These are phyloP conservation scores for Ceratobasidium sp. DNA, from an alignment of 1,284 basidiomycete species.

Conservation along the genomic window DNA sequence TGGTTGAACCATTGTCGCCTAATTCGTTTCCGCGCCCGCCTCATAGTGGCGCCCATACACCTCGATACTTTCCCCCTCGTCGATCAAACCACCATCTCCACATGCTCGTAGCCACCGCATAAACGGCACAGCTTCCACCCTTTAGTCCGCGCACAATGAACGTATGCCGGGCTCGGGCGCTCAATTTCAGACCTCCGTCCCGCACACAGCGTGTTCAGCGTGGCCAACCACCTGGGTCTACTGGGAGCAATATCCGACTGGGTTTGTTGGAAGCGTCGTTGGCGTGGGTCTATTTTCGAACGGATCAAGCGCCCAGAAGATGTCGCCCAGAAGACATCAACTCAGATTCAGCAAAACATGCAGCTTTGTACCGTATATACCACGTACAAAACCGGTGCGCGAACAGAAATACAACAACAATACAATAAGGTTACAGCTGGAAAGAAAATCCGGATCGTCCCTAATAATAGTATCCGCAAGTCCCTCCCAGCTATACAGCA, in stretches of 20 bases:
- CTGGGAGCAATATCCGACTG: no score
- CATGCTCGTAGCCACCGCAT: conserved; percentile 8
- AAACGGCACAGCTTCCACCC: conserved; percentile 3
- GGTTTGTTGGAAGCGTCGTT: no score
- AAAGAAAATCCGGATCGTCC: conserved; percentile 34
- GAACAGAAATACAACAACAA: not conserved
- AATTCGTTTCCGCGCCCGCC: conserved; percentile 14
- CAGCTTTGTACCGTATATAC: not conserved
- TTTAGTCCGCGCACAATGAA: conserved; percentile 2
- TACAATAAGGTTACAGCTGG: conserved; percentile 37
- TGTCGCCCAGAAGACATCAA: no score
- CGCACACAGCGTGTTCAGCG: not conserved
- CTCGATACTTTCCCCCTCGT: conserved; percentile 36
- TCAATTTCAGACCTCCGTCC: conserved; percentile 28
- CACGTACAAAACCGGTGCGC: not conserved
- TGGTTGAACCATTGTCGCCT: conserved; percentile 31
- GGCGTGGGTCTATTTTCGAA: no score
- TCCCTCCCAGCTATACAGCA: conserved; percentile 29
- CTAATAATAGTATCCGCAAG: conserved; percentile 26
- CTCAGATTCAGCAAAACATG: conserved; percentile 9
- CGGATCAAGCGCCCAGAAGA: not conserved
- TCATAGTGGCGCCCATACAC: conserved; percentile 16
- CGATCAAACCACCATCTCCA: conserved; percentile 4
- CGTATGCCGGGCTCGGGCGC: conserved; percentile 7
- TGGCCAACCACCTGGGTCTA: not conserved